Base-by-base conservation (phyloP, 306 rosid genomes). In the Fragaria nilgerrensis region DNA sequence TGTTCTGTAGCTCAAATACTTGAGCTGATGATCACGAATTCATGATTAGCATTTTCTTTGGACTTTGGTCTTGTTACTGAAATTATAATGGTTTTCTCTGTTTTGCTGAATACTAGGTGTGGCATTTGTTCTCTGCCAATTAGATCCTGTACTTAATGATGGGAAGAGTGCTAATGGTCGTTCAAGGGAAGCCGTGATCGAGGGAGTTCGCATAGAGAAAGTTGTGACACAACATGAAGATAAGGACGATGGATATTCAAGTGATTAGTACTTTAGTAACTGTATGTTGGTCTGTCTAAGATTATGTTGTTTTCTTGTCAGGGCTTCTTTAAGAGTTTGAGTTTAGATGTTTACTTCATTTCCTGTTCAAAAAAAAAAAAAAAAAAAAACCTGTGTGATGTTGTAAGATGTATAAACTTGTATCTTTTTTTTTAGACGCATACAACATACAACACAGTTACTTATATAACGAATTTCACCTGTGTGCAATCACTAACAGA, bases 61-160 rank as follows among this genome's bases (percentile, higher is more conserved):
- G 32, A 39, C 70, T 29, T 62, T 41, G 19, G 41, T 20, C 25
- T 14, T 8, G 6, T 66, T 10, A 19, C 16, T 53, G 68, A 48
- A 16, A 32, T 5, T 32, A 44, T 49, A 12, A 17, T 20, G 19
- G 14, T 49, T 0, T 73, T 80, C 27, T 64, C 4, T 72, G 72
- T 56, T 73, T 45, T 44, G 22, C 3, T 86, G 80, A 65, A 80
- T 79, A 32, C 59, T 78, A 92, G 97, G 97, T 75, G 97, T 90
- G 82, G 97, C 99, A 70, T 82, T 95, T 81, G 88, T 95, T 39
- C 89, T 95, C 63, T 95, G 99, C 84, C 92, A 92, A 74, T 90
- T 96, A 49, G 96, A 90, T 81, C 97, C 96, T 44, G 97, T 92
- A 3, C 96, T 95, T 14, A 87, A 88, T 34, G 97, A 92, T 76